phyloP scores from a whole-genome alignment of 208 protist species.

The Acanthamoeba healyi region DNA sequence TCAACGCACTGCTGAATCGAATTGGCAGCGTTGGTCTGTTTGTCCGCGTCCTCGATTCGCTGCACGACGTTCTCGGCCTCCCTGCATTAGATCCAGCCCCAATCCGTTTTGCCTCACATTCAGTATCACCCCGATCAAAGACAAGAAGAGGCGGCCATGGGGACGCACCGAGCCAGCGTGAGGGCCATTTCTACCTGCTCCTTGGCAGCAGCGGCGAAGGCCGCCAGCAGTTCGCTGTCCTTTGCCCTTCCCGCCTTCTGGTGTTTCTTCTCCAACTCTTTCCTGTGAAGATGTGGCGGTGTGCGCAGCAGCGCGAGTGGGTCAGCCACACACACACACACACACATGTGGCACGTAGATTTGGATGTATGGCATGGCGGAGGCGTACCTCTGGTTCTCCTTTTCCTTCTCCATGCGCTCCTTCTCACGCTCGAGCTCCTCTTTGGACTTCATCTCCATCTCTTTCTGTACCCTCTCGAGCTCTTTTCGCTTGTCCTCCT shows the following conservation, averaged over 20 bases:
- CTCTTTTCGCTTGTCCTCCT: conserved; percentile 50
- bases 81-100: neutral
- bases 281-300: neutral
- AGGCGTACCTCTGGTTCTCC: neutral
- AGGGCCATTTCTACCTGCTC: conserved; percentile 49
- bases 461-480: conserved; percentile 7
- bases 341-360: neutral
- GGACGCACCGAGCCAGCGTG: neutral
- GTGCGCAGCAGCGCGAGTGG: neutral
- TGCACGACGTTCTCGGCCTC: neutral
- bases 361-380: neutral
- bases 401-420: conserved; percentile 16
- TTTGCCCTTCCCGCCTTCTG: neutral
- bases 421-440: neutral
- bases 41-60: conserved; percentile 8
- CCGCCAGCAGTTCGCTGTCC: conserved; percentile 38
- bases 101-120: too few relatives aligned
- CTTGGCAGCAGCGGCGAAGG: conserved; percentile 10
- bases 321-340: neutral
- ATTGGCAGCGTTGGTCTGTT: neutral
- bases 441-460: conserved; percentile 7
- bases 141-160: too few relatives aligned
- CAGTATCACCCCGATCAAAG: too few relatives aligned
- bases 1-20: neutral
- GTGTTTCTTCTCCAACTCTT: conserved; percentile 40